Conservation (phyloP, 805 yeast genomes). For the Priceomyces medius region DNA sequence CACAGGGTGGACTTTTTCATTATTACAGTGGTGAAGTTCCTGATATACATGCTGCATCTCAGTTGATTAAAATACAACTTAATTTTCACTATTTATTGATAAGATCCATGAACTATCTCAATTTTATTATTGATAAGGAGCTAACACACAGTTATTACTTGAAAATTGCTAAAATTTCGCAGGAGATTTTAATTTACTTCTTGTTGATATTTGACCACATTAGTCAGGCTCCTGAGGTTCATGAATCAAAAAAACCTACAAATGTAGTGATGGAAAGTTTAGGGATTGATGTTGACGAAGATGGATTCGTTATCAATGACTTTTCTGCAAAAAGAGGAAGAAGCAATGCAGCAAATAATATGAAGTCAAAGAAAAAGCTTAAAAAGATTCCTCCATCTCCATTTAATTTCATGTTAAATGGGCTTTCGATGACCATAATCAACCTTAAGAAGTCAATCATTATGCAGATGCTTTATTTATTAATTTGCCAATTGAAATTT, state of each 20-base stretch:
- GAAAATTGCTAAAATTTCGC: constrained; percentile 35
- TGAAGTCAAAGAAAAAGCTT: constrained; percentile 13
- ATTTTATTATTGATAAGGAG: constrained; percentile 44
- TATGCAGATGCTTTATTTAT: constrained; percentile 41
- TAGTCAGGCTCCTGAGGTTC: constrained; percentile 16
- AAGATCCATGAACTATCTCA: constrained; percentile 41
- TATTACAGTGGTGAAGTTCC: constrained; percentile 34
- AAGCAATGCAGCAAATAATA: constrained; percentile 9
- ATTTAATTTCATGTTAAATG: constrained; percentile 41
- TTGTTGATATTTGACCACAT: constrained; percentile 37
- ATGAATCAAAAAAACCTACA: constrained; percentile 10
- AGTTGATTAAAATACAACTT: constrained; percentile 42
- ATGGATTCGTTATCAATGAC: constrained; percentile 46
- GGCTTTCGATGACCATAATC: constrained; percentile 42
- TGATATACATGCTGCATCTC: constrained; percentile 37
- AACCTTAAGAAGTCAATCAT: constrained; percentile 43
- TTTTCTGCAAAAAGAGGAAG: constrained; percentile 39
- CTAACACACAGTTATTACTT: constrained; percentile 33
- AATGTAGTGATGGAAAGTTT: constrained; percentile 33
- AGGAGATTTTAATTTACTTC: constrained; percentile 39
- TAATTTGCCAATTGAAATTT: constrained; percentile 39
- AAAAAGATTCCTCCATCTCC: constrained; percentile 38
- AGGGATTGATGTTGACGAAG: constrained; percentile 43
- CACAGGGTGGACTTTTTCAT: constrained; percentile 20
- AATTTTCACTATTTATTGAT: constrained; percentile 44